Evolutionary conservation across 2,329 filamentous ascomycete species (phyloP).

Genomic region (Alternaria dauci): DNA sequence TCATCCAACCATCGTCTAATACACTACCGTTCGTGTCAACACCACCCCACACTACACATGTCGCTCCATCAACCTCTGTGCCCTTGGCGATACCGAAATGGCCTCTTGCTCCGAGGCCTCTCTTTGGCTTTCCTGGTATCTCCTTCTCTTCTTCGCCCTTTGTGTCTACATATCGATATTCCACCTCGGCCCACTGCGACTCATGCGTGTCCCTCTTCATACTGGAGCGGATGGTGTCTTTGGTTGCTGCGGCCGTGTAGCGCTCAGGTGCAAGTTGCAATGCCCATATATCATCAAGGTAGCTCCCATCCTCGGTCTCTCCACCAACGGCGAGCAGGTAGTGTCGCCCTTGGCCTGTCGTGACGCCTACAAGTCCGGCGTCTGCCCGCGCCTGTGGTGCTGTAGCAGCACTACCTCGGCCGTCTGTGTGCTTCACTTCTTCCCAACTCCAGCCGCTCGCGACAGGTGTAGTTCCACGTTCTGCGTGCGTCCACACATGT

Average conservation of each 20-base stretch:
- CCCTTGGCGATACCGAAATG: slow-evolving; percentile 51
- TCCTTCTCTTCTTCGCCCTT: slow-evolving; percentile 55
- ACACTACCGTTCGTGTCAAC: slow-evolving; percentile 54
- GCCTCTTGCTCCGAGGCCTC: slow-evolving; percentile 53
- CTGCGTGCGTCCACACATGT: slow-evolving; percentile 46
- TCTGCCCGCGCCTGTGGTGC: slow-evolving; percentile 55
- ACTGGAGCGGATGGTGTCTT: slow-evolving; percentile 59
- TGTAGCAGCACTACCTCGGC: slow-evolving; percentile 13
- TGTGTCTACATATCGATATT: slow-evolving; percentile 57
- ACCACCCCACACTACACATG: slow-evolving; percentile 64
- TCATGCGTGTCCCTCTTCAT: slow-evolving; percentile 58
- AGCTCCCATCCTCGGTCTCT: slow-evolving; percentile 37
- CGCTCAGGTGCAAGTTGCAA: slow-evolving; percentile 61
- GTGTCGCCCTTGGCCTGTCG: slow-evolving; percentile 61
- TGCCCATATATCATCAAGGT: slow-evolving; percentile 60
- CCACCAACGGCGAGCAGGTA: slow-evolving; percentile 64
- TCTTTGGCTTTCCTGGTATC: slow-evolving; percentile 48
- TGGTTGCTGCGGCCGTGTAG: slow-evolving; percentile 58
- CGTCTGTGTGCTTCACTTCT: slow-evolving; percentile 32
- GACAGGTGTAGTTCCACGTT: slow-evolving; percentile 47
- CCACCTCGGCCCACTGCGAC: slow-evolving; percentile 61
- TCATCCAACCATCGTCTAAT: slow-evolving; percentile 53
- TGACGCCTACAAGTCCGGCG: slow-evolving; percentile 57
- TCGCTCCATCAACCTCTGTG: slow-evolving; percentile 58
- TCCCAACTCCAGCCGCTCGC: slow-evolving; percentile 47